Evolutionary conservation across 495 filamentous ascomycete species (phyloP), one percentile per base, ranked within the genome.

Genomic region (Evansstolkia leycettana): DNA sequence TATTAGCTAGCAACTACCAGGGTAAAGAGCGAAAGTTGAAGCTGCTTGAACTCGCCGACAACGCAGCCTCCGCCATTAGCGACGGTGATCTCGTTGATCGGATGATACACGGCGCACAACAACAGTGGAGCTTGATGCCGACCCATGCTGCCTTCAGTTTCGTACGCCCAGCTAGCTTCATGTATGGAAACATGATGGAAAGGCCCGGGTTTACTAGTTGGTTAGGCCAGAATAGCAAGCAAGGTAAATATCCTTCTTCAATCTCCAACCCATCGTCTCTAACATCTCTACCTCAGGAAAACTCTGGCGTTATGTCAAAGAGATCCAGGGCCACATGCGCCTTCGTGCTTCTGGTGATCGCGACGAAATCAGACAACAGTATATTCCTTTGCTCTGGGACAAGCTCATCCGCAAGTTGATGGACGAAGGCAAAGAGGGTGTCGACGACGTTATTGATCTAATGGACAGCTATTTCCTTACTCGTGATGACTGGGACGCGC

Each of bases 391-490:
- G 1, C 62, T 99, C n/a, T 95, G 87, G 82, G 70, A 81, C 31
- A 69, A 74, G 45, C 60, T 87, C n/a, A 68, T 94, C 39, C 75
- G 77, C 33, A 70, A 71, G 34, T 64, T 93, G 24, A 72, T 78
- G 49, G 54, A 59, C 0, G 73, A 84, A 32, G 85, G 85, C 46
- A 86, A 84, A 51, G 81, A 86, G 0, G 65, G 68, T 17, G 75
- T 90, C 23, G 63, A 70, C 0, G 72, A 76, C n/a, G 64, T 80
- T 28, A 93, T 95, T 48, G 72, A 87, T 19, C 65, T 94, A 28
- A 94, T 99, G 90, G 90, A 99, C 49, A 82, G 78, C 54, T 99
- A 99, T 55, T 99, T 79, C 59, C 70, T 99, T n/a, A 96, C 90
- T 0, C 76, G 77, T 37, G 90, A 96, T 5, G 90, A 99, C 57